These are phyloP conservation scores for Pythium sp. DNA, from an alignment of 352 stramenopile species.

Conservation along the genomic window DNA sequence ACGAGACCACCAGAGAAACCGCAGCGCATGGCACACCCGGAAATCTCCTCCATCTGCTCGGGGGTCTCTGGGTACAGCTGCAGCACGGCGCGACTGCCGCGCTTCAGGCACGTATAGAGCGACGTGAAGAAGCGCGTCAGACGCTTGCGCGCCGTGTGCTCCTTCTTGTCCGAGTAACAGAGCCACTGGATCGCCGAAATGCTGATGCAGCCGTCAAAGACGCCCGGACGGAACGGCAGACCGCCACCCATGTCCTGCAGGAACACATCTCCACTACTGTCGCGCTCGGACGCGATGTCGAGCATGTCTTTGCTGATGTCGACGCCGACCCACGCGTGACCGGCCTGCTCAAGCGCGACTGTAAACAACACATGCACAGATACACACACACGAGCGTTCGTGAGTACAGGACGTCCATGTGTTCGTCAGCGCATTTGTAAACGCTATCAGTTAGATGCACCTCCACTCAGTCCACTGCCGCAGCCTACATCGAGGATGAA, in stretches of 20 bases:
- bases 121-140: constrained; percentile 97
- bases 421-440: background rate
- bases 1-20: constrained; percentile 96
- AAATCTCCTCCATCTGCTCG: constrained; percentile 96
- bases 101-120: constrained; percentile 86
- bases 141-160: constrained; percentile 92
- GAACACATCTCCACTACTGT: constrained; percentile 87
- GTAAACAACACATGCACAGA: background rate
- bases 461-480: constrained; percentile 94
- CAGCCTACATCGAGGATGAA: constrained; percentile 98
- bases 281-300: constrained; percentile 95
- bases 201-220: constrained; percentile 99
- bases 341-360: constrained; percentile 88
- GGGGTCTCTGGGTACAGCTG: constrained; percentile 99
- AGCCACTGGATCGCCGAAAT: constrained; percentile 99
- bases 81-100: constrained; percentile 92
- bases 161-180: constrained; percentile 98
- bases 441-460: constrained; percentile 27
- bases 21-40: constrained; percentile 82
- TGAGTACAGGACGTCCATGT: background rate
- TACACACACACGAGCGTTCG: background rate
- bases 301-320: constrained; percentile 99
- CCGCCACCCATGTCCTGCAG: constrained; percentile 98
- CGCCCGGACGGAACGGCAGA: constrained; percentile 95
- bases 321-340: constrained; percentile 97